These are phyloP conservation scores for Mortierella sp. DNA, from an alignment of 371 early-diverging fungal genomes.

Conservation along the genomic window DNA sequence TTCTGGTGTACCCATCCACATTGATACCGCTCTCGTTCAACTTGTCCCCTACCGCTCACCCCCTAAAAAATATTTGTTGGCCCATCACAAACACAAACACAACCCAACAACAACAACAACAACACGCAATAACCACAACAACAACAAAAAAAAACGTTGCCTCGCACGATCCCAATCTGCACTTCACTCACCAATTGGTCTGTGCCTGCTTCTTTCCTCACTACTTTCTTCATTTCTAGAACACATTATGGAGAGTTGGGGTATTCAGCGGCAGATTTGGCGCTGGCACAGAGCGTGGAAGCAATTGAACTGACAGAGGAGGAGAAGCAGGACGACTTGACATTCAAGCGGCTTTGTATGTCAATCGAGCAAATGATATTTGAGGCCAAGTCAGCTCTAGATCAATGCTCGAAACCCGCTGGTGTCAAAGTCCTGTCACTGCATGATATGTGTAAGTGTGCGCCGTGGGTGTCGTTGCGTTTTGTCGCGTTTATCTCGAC, in stretches of 20 bases:
- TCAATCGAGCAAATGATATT: constrained; percentile 46
- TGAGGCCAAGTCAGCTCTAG: constrained; percentile 48
- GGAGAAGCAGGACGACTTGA: constrained; percentile 44
- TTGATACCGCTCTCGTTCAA: neutral
- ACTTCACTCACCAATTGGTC: neutral
- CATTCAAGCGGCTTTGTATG: constrained; percentile 45
- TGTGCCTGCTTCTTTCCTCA: neutral
- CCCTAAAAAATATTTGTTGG: neutral
- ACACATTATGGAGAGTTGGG: constrained; percentile 32
- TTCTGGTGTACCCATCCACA: neutral
- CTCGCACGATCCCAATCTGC: neutral
- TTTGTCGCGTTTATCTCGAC: neutral
- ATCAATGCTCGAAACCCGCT: constrained; percentile 39
- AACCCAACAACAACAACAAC: neutral
- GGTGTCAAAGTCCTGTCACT: constrained; percentile 54
- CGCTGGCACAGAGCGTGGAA: constrained; percentile 39
- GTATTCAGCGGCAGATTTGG: constrained; percentile 34
- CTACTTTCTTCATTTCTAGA: neutral
- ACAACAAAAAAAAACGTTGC: neutral
- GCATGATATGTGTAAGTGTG: constrained; percentile 50
- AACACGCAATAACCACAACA: neutral
- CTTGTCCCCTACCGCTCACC: neutral
- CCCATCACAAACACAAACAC: neutral
- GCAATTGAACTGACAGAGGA: constrained; percentile 50
- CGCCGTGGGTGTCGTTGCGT: neutral